These are phyloP conservation scores for Calcarisporium arbuscula DNA, from an alignment of 2,329 filamentous ascomycete genomes.

Conservation along the genomic window DNA sequence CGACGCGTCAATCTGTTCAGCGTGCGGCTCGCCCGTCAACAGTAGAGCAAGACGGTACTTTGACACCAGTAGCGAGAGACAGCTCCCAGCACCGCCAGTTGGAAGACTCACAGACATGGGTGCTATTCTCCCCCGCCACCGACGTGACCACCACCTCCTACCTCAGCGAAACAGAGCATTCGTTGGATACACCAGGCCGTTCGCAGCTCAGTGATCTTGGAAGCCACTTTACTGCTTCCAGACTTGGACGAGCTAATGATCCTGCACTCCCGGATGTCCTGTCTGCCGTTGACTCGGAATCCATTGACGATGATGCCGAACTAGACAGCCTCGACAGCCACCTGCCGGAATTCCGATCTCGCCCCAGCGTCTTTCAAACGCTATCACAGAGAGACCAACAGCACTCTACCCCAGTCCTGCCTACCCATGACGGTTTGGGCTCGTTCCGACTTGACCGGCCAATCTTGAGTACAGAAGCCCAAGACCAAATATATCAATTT, in stretches of 20 bases:
- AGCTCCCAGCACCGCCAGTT: slow-evolving; percentile 30
- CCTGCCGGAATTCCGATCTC: slow-evolving; percentile 76
- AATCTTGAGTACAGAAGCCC: slow-evolving; percentile 49
- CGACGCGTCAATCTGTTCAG: slow-evolving; percentile 46
- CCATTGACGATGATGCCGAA: slow-evolving; percentile 63
- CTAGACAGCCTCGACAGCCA: slow-evolving; percentile 92
- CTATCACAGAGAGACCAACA: slow-evolving; percentile 18
- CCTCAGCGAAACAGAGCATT: slow-evolving; percentile 59
- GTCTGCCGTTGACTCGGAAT: slow-evolving; percentile 30
- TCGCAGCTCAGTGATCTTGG: slow-evolving; percentile 76
- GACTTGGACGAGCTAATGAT: slow-evolving; percentile 42
- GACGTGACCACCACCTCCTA: slow-evolving; percentile 58
- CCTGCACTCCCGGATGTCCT: slow-evolving; percentile 32
- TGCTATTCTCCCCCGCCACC: slow-evolving; percentile 79
- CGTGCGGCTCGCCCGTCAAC: slow-evolving; percentile 37
- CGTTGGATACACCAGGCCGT: slow-evolving; percentile 59
- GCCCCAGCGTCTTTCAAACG: slow-evolving; percentile 26
- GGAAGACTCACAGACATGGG: slow-evolving; percentile 86
- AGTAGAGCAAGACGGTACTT: slow-evolving; percentile 29
- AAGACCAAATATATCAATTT: slow-evolving; percentile 84
- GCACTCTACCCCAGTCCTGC: slow-evolving; percentile 66
- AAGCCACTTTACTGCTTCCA: slow-evolving; percentile 64
- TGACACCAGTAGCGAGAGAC: slow-evolving; percentile 17
- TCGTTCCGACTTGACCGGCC: slow-evolving; percentile 66
- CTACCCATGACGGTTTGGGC: slow-evolving; percentile 85